Base-by-base conservation (phyloP, 495 filamentous ascomycete species). In the Rostrohypoxylon terebratum region DNA sequence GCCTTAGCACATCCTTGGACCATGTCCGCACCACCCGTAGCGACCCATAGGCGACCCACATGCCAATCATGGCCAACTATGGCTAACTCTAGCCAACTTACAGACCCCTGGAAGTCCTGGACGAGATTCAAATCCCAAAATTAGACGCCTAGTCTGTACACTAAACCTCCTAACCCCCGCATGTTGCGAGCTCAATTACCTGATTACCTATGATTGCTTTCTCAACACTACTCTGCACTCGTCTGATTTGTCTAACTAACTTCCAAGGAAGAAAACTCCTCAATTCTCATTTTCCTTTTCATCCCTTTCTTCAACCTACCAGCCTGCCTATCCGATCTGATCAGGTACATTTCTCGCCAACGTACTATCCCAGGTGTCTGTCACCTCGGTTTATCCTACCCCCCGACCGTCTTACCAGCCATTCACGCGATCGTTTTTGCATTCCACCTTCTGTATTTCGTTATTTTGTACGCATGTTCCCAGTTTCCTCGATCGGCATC, bases 111-210 rank as follows among this genome's bases (percentile, higher is more conserved):
- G 23, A 33, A n/a, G 44, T 23, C 54, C 68, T 65, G 20, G 23
- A 33, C 21, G 18, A 64, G 48, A 61, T 66, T 55, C n/a, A n/a
- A 71, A 14, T 59, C 44, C 69, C 53, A 68, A 63, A 72, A 63
- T 53, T 72, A 63, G 69, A 23, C 23, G 25, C 47, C 47, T 50
- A 50, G 47, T 23, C 8, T 1, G 47, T 25, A 25, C 69, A 67
- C 63, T 58, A 66, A 72, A 67, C 58, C 59, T 63, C 58, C 63
- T 72, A 71, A 63, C 51, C 69, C 69, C 69, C 63, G 58, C 63
- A 51, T 67, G 33, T 58, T 55, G 55, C 33, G 44, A 65, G 53
- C 45, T 70, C 61, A 65, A 53, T 60, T 55, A 63, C 51, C 18
- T 48, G 33, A 58, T 63, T 63, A n/a, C 53, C n/a, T n/a, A n/a